Percentiles rank a stretch among this genome's conserved stretches.
Conservation (phyloP, 2,329 filamentous ascomycete species). For the Alternaria sp. region DNA sequence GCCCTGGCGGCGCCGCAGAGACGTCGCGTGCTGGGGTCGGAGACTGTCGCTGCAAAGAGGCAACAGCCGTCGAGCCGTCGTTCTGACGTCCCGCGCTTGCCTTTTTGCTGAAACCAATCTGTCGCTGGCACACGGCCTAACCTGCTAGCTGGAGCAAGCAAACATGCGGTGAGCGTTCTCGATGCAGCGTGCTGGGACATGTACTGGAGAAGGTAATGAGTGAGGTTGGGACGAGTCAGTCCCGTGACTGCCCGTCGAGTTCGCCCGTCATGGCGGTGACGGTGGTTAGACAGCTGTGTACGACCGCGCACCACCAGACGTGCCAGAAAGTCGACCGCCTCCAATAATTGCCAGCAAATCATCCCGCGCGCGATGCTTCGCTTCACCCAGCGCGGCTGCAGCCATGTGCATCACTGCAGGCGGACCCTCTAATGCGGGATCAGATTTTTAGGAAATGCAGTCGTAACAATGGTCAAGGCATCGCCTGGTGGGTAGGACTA, state of each 20-base stretch:
- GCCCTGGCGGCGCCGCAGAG: constrained; percentile 39
- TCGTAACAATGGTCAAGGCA: constrained; percentile 19
- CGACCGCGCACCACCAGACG: constrained; percentile 8
- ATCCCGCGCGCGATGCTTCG: constrained; percentile 19
- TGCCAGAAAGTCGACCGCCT: constrained; percentile 17
- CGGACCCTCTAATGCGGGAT: constrained; percentile 22
- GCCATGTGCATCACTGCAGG: constrained; percentile 22
- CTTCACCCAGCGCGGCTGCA: constrained; percentile 30
- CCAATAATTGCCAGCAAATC: constrained; percentile 24
- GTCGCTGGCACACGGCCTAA: constrained; percentile 29
- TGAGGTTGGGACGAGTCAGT: constrained; percentile 22
- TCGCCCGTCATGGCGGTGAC: neutral
- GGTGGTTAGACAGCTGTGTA: constrained; percentile 1
- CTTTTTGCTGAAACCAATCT: constrained; percentile 41
- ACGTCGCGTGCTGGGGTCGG: constrained; percentile 38
- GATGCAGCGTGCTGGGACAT: constrained; percentile 1
- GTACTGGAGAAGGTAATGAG: neutral
- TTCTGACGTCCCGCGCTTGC: constrained; percentile 42
- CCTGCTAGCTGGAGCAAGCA: constrained; percentile 23
- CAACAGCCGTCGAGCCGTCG: constrained; percentile 35
- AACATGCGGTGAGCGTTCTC: constrained; percentile 32
- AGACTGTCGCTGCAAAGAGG: constrained; percentile 40
- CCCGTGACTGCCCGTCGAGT: constrained; percentile 7
- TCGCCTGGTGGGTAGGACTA: constrained; percentile 28
- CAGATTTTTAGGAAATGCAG: constrained; percentile 17